Evolutionary conservation across 345 rosid genomes (phyloP).

Genomic region (Pistacia vera): DNA sequence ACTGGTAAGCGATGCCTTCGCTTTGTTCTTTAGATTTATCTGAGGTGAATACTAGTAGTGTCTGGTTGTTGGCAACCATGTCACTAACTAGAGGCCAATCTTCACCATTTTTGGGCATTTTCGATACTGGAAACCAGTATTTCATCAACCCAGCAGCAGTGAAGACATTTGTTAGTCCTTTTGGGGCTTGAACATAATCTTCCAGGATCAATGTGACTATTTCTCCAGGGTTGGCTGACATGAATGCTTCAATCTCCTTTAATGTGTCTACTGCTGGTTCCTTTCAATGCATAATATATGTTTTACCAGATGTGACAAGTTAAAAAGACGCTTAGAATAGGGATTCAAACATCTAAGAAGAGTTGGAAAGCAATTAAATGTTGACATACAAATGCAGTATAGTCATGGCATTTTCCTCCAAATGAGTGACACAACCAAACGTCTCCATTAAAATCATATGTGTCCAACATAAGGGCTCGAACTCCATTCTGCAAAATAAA

Average conservation of each 20-base stretch:
- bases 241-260: slow-evolving; percentile 62
- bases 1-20: slow-evolving; percentile 76
- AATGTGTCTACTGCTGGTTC: slow-evolving; percentile 60
- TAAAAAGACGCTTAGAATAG: background rate
- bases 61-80: slow-evolving; percentile 60
- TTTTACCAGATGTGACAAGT: background rate
- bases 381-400: slow-evolving; percentile 58
- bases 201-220: slow-evolving; percentile 66
- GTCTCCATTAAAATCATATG: slow-evolving; percentile 64
- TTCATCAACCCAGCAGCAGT: slow-evolving; percentile 63
- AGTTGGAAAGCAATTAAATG: background rate
- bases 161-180: slow-evolving; percentile 61
- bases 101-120: slow-evolving; percentile 60
- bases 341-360: background rate
- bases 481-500: slow-evolving; percentile 55
- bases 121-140: slow-evolving; percentile 57
- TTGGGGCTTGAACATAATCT: slow-evolving; percentile 59
- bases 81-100: slow-evolving; percentile 74
- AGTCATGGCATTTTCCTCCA: slow-evolving; percentile 58
- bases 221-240: slow-evolving; percentile 55
- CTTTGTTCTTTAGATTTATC: slow-evolving; percentile 47
- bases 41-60: slow-evolving; percentile 66
- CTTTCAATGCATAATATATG: slow-evolving; percentile 24
- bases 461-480: slow-evolving; percentile 68
- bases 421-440: slow-evolving; percentile 77